Conservation (phyloP, 2,329 filamentous ascomycete species). For the Penicillium griseofulvum region DNA sequence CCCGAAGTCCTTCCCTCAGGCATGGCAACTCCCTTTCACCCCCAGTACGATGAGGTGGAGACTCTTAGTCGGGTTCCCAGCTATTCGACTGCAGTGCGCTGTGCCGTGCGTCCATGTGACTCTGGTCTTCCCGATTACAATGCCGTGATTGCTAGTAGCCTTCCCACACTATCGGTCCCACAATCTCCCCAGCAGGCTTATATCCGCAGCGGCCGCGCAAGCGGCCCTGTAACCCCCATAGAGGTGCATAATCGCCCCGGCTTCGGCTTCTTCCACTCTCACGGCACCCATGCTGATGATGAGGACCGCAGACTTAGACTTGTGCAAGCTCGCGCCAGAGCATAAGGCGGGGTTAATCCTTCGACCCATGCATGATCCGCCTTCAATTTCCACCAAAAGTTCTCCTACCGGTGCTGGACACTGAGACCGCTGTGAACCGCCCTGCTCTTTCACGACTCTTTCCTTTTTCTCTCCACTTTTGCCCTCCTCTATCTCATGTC, state of each 20-base stretch:
- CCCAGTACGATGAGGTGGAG: conserved; percentile 56
- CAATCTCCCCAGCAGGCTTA: conserved; percentile 42
- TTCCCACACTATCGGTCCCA: conserved; percentile 27
- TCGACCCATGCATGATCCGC: neutral
- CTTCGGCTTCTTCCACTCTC: conserved; percentile 25
- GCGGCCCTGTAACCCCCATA: conserved; percentile 29
- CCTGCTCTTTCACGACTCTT: neutral
- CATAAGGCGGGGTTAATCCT: conserved; percentile 14
- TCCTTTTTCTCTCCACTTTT: neutral
- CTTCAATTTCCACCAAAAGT: conserved; percentile 4
- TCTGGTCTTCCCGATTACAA: conserved; percentile 64
- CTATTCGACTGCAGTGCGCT: conserved; percentile 70
- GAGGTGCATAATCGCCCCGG: conserved; percentile 29
- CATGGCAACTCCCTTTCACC: conserved; percentile 41
- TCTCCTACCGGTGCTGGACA: conserved; percentile 20
- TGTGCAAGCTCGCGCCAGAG: conserved; percentile 39
- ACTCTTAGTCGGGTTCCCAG: conserved; percentile 72
- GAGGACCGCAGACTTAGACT: conserved; percentile 41
- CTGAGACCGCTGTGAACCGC: neutral
- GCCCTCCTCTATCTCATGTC: neutral
- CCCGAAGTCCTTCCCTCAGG: conserved; percentile 47
- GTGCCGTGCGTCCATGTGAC: conserved; percentile 57
- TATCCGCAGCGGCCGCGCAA: conserved; percentile 37
- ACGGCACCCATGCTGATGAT: conserved; percentile 34
- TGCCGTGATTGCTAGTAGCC: conserved; percentile 47